Evolutionary conservation across 2,329 filamentous ascomycete genomes (phyloP).

Genomic region (Calonectria pteridis): DNA sequence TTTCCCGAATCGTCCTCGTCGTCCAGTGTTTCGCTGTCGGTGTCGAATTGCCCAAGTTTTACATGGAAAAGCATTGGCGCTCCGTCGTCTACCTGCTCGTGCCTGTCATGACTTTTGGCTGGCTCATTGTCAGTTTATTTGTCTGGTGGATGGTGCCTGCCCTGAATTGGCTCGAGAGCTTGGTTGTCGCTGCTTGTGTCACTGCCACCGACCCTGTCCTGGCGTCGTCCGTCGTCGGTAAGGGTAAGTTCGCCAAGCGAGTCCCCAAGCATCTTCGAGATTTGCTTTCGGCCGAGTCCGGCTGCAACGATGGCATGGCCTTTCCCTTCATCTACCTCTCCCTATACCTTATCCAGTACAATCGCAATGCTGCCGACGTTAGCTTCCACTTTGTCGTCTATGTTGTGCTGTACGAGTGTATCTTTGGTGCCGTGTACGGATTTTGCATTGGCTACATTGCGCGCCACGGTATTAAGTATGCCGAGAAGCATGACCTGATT

Average conservation of each 20-base stretch:
- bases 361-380: conserved; percentile 75
- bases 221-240: conserved; percentile 97
- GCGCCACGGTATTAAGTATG: conserved; percentile 88
- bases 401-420: conserved; percentile 93
- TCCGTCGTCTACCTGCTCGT: conserved; percentile 90
- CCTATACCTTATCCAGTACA: conserved; percentile 88
- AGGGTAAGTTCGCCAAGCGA: conserved; percentile 97
- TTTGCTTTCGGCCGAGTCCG: conserved; percentile 93
- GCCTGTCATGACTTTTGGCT: conserved; percentile 97
- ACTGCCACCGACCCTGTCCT: conserved; percentile 97
- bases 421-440: conserved; percentile 91
- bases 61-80: conserved; percentile 98
- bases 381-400: conserved; percentile 89
- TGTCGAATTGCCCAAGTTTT: conserved; percentile 90
- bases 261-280: conserved; percentile 98
- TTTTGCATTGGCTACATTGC: conserved; percentile 90
- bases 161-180: conserved; percentile 89
- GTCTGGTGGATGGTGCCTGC: conserved; percentile 90
- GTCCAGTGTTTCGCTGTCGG: conserved; percentile 94
- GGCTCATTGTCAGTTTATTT: conserved; percentile 92
- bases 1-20: conserved; percentile 89
- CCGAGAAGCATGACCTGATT: conserved; percentile 87
- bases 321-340: conserved; percentile 97
- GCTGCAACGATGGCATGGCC: conserved; percentile 99
- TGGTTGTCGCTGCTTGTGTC: conserved; percentile 90